A percentile compares a stretch with the other conserved stretches of the same genome.
These are phyloP conservation scores for Gardenia jasminoides DNA, from an alignment of 257 asterid species.

Conservation along the genomic window DNA sequence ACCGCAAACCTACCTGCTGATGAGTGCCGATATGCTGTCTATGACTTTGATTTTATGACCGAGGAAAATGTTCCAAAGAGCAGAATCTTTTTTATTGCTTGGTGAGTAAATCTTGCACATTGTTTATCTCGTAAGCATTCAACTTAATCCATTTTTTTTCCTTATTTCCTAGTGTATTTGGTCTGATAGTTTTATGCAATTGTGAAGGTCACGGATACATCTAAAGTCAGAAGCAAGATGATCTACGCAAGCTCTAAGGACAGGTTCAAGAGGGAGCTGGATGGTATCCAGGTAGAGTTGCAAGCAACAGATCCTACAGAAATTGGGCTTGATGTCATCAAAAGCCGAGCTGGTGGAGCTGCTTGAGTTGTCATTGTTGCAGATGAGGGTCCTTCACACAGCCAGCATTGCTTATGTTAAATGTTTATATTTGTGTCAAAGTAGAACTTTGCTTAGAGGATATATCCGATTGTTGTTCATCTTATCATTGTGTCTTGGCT, in stretches of 20 bases:
- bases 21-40: conserved; percentile 42
- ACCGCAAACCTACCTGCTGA: conserved; percentile 38
- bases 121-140: not conserved
- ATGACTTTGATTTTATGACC: conserved; percentile 37
- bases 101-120: conserved; percentile 15
- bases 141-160: not conserved
- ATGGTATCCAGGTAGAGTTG: conserved; percentile 40
- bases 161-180: not conserved
- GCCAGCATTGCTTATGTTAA: conserved; percentile 23
- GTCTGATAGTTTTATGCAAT: not conserved
- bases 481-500: conserved; percentile 11
- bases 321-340: conserved; percentile 38
- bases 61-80: conserved; percentile 38
- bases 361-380: conserved; percentile 15
- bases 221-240: conserved; percentile 42
- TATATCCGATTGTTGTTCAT: conserved; percentile 24
- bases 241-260: conserved; percentile 44
- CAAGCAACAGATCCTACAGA: conserved; percentile 46
- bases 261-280: conserved; percentile 46
- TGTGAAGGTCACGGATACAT: conserved; percentile 36
- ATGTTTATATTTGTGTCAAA: conserved; percentile 33
- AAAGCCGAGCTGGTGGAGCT: conserved; percentile 33
- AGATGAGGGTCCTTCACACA: conserved; percentile 9
- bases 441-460: conserved; percentile 31
- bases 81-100: conserved; percentile 38